Percentiles rank a stretch among this genome's conserved stretches.
Conservation (phyloP, 1,284 basidiomycete species). For the Hemileia vastatrix region DNA sequence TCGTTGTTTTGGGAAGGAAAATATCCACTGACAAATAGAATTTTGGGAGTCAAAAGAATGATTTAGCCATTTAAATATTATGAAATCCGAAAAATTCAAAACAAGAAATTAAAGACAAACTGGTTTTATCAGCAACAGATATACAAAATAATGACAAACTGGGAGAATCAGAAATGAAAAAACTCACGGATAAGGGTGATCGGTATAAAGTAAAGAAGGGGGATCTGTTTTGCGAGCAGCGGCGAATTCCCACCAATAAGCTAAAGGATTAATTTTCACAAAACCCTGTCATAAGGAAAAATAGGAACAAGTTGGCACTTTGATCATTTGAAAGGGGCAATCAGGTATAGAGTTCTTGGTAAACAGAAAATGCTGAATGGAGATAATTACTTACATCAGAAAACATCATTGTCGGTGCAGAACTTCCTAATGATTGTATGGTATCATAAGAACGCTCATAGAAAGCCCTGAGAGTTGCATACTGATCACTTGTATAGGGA, state of each 20-base stretch:
- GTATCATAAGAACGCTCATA: slow-evolving; percentile 35
- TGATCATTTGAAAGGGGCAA: slow-evolving; percentile 4
- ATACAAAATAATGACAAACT: too few species aligned
- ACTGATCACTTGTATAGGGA: slow-evolving; percentile 35
- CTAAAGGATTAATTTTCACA: slow-evolving; percentile 10
- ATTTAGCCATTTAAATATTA: too few species aligned
- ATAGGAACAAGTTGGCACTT: neutral
- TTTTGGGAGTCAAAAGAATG: too few species aligned
- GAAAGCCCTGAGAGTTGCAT: slow-evolving; percentile 30
- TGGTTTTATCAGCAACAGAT: too few species aligned
- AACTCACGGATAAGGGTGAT: slow-evolving; percentile 39
- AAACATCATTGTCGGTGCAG: slow-evolving; percentile 35
- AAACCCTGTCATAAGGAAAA: slow-evolving; percentile 9
- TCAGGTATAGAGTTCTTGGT: slow-evolving; percentile 3
- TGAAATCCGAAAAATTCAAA: too few species aligned
- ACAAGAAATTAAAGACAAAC: too few species aligned
- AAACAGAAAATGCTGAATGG: neutral
- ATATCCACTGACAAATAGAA: too few species aligned
- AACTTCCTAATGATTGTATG: slow-evolving; percentile 29
- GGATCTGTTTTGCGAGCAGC: slow-evolving; percentile 25
- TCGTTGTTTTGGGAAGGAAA: slow-evolving; percentile 32
- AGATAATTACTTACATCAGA: slow-evolving; percentile 21
- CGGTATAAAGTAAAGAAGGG: slow-evolving; percentile 32
- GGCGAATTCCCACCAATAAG: slow-evolving; percentile 22
- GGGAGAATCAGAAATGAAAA: too few species aligned